Evolutionary conservation across 1,284 basidiomycete genomes (phyloP), one percentile per base, ranked within the genome.

Genomic region (Earliella scabrosa): DNA sequence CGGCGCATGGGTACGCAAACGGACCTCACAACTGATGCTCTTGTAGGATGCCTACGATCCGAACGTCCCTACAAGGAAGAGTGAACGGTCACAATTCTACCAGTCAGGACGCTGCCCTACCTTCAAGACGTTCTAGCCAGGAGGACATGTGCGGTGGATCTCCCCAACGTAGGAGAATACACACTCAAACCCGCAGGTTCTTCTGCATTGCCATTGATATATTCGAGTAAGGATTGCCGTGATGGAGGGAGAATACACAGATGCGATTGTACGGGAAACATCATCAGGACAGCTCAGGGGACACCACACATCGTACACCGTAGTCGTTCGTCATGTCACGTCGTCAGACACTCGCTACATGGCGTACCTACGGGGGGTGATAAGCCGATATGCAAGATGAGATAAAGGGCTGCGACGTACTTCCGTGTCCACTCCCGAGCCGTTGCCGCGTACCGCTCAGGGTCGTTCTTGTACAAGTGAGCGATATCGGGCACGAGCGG

Each of bases 351-450:
- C 49, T 45, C 53, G 54, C 72, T 79, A 85, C 84, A 85, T 85
- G 56, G 84, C 83, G 70, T 85, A 85, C 69, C 82, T 85, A 35
- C n/a, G n/a, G n/a, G n/a, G n/a, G n/a, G n/a, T n/a, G 26, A 16
- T 34, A 63, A 52, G 24, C 70, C 68, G 52, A 64, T 72, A 54
- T 71, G 68, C 24, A 39, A 63, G 70, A n/a, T 11, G 27, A 40
- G 44, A 44, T n/a, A 24, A 18, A 26, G 14, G 21, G 16, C 16
- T 18, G 5, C 39, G 21, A 62, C 93, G 70, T 69, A 97, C 94
- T 97, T 97, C 85, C 94, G 88, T 73, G 95, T 95, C 95, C 95
- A 97, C 81, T 97, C 95, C 78, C 94, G 84, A 41, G 95, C 95
- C 27, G 93, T 97, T 61, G 93, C 90, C 76, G 97, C 95, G 74